These are phyloP conservation scores for Annulohypoxylon maeteangense DNA, from an alignment of 495 filamentous ascomycete species.

Conservation along the genomic window DNA sequence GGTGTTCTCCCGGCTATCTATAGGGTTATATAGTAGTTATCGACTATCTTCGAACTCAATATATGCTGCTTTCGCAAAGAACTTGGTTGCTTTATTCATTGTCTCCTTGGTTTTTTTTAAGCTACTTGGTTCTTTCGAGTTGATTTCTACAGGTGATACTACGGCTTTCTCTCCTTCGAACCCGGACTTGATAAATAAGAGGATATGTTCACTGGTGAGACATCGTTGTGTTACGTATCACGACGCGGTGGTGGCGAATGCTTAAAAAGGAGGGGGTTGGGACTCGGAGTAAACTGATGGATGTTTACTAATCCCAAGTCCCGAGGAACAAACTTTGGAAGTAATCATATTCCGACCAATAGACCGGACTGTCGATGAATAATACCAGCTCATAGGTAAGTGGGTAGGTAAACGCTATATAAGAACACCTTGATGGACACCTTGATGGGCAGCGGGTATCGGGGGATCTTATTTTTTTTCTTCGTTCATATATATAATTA, in stretches of 20 bases:
- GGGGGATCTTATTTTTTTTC: not conserved
- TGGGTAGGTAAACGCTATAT: not conserved
- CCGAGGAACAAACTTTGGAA: not conserved
- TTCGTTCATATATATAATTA: slow-evolving; percentile 7
- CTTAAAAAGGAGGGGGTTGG: not conserved
- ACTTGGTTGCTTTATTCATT: not conserved
- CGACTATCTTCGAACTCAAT: slow-evolving; percentile 5
- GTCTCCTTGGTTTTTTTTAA: not conserved
- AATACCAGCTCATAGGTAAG: not conserved
- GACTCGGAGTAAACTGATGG: too few relatives aligned
- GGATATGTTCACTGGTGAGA: too few relatives aligned
- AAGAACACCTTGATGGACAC: slow-evolving; percentile 15
- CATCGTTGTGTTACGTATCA: not conserved
- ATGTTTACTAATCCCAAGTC: slow-evolving; percentile 5
- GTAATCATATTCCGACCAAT: slow-evolving; percentile 2
- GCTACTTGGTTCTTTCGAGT: too few relatives aligned
- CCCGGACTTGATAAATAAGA: too few relatives aligned
- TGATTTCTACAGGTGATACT: too few relatives aligned
- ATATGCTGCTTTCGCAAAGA: slow-evolving; percentile 7
- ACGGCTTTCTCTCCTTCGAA: too few relatives aligned
- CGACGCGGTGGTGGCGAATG: not conserved
- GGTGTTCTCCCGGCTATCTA: not conserved
- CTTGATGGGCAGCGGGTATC: slow-evolving; percentile 24
- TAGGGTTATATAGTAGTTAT: slow-evolving; percentile 1
- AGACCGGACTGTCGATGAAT: not conserved